These are phyloP conservation scores for Lonicera japonica DNA, from an alignment of 129 eudicot genomes.

Conservation along the genomic window DNA sequence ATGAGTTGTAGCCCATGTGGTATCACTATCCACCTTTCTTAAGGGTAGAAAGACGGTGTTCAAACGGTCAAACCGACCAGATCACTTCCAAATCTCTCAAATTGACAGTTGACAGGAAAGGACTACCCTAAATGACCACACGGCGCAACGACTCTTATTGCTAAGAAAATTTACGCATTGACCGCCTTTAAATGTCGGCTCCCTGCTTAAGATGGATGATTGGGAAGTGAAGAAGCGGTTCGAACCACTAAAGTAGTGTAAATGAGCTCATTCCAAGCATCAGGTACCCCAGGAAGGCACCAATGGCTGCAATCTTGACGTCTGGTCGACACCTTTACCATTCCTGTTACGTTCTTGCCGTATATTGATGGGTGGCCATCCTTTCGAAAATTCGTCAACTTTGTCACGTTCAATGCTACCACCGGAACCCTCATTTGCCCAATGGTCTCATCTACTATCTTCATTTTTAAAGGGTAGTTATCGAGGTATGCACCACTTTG, in stretches of 20 bases:
- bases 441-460: conserved; percentile 66
- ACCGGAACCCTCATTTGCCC: conserved; percentile 56
- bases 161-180: too few species aligned
- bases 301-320: conserved; percentile 93
- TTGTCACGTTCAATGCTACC: conserved; percentile 71
- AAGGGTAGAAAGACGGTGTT: too few species aligned
- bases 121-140: too few species aligned
- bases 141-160: too few species aligned
- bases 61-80: too few species aligned
- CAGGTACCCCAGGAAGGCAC: conserved; percentile 99
- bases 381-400: conserved; percentile 77
- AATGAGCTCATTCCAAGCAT: conserved; percentile 94
- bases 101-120: too few species aligned
- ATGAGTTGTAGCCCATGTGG: too few species aligned
- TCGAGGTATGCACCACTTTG: conserved; percentile 51
- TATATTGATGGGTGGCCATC: conserved; percentile 92
- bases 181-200: too few species aligned
- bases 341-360: conserved; percentile 48
- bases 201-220: background rate
- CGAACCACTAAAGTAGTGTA: conserved; percentile 56
- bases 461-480: conserved; percentile 77
- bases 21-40: too few species aligned
- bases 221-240: too few species aligned
- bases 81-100: too few species aligned
- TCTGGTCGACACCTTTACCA: conserved; percentile 49